Evolutionary conservation across 2,329 filamentous ascomycete genomes (phyloP).

Genomic region (Chaetomium olivaceum): DNA sequence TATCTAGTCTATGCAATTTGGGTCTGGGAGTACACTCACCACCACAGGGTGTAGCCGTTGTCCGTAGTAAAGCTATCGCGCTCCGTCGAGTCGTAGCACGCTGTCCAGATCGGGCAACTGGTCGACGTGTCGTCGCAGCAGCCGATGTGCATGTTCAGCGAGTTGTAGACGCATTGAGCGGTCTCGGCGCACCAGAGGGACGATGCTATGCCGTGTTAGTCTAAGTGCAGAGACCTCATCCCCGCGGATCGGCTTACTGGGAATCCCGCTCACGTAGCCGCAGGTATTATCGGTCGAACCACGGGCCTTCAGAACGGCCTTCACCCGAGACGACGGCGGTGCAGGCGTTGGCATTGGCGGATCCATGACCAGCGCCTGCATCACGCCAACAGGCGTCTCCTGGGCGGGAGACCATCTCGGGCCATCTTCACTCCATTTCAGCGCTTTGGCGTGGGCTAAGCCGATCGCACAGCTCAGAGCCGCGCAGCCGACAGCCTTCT

Average conservation of each 20-base stretch:
- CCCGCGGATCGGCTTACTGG: background rate
- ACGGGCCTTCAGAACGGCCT: slow-evolving; percentile 30
- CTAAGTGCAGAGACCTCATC: background rate
- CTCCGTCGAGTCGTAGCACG: slow-evolving; percentile 36
- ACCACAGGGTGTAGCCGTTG: slow-evolving; percentile 37
- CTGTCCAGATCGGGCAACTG: slow-evolving; percentile 33
- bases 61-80: slow-evolving; percentile 27
- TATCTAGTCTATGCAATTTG: background rate
- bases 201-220: slow-evolving; percentile 12
- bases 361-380: slow-evolving; percentile 30
- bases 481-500: slow-evolving; percentile 25
- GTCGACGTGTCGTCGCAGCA: slow-evolving; percentile 37
- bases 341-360: slow-evolving; percentile 29
- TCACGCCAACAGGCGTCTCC: slow-evolving; percentile 32
- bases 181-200: slow-evolving; percentile 37
- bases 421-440: slow-evolving; percentile 33
- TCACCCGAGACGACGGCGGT: background rate
- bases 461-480: slow-evolving; percentile 31
- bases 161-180: slow-evolving; percentile 37
- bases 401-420: slow-evolving; percentile 33
- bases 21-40: slow-evolving; percentile 31
- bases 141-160: slow-evolving; percentile 33
- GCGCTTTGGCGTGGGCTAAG: slow-evolving; percentile 30
- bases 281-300: slow-evolving; percentile 37
- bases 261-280: slow-evolving; percentile 36